Base-by-base conservation (phyloP, 139 green algal species). In the Ostreobium quekettii region DNA sequence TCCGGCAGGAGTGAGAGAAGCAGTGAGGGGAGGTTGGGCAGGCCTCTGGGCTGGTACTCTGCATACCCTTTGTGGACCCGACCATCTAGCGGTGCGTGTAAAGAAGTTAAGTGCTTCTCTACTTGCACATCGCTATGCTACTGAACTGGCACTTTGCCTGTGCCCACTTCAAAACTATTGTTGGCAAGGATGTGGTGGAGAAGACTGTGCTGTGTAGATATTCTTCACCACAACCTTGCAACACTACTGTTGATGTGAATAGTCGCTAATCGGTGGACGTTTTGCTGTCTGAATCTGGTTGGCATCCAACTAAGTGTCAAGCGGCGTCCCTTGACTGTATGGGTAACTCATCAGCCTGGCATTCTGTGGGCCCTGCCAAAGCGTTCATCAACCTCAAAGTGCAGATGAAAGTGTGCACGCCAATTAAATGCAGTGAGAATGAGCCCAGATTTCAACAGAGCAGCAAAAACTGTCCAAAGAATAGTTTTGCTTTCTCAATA, bases 61-160 rank as follows among this genome's bases (percentile, higher is more conserved):
- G 33, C 94, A 99, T 78, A 97, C 92, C 11, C 82, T 99, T 24
- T 91, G 91, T 3, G 94, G 94, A 0, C 87, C 94, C 22, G 94
- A 99, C 74, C 94, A 99, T 66, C 70, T 99, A 8, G 94, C 94
- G 57, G 86, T 89, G 60, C 70, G 83, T 73, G n/a, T n/a, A n/a
- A n/a, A n/a, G n/a, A 31, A 24, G 47, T 15, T 1, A 6, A 22
- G 15, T 59, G n/a, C 58, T 63, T n/a, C 4, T 19, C 38, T 33
- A 22, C 26, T 7, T 29, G 6, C 37, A 7, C 61, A 60, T 46
- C 28, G 2, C 26, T 37, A 48, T 6, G 59, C 2, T 69, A 58
- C 66, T 61, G 15, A 46, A 37, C n/a, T 61, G 30, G 36, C 47
- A 26, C 36, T 28, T 66, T 2, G 1, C 28, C 39, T 15, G 29